phyloP scores from a whole-genome alignment of 148 eudicot species.

The Camellia sinensis region DNA sequence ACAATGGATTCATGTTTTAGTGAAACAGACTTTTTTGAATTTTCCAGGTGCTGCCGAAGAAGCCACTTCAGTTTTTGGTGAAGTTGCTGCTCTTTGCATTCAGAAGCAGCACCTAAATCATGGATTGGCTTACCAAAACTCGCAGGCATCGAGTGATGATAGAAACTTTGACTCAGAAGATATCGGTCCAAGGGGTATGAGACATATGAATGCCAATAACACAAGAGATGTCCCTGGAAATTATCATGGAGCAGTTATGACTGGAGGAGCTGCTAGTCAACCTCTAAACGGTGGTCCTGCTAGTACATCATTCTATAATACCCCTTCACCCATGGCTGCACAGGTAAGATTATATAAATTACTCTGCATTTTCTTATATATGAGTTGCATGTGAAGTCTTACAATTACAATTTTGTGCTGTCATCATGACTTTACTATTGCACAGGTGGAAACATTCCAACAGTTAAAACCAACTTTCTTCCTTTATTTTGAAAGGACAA shows the following conservation, averaged over 20 bases:
- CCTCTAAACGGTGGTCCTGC: conserved; percentile 55
- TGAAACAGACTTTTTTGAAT: background rate
- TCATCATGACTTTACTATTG: background rate
- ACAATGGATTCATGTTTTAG: background rate
- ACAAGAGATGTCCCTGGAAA: conserved; percentile 60
- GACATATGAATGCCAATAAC: conserved; percentile 38
- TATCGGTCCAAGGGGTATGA: conserved; percentile 66
- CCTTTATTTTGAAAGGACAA: background rate
- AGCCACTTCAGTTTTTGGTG: conserved; percentile 72
- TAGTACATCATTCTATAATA: conserved; percentile 64
- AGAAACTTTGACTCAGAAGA: conserved; percentile 46
- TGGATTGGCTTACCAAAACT: conserved; percentile 40
- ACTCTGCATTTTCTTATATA: conserved; percentile 19
- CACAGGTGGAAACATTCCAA: background rate
- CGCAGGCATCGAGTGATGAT: conserved; percentile 50
- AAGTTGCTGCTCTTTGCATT: conserved; percentile 67
- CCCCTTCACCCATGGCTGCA: conserved; percentile 92
- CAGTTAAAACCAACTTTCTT: background rate
- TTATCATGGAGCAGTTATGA: conserved; percentile 47
- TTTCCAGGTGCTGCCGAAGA: conserved; percentile 88
- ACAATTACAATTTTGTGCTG: background rate
- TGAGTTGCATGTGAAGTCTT: background rate
- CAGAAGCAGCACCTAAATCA: conserved; percentile 63
- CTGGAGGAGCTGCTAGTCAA: conserved; percentile 56
- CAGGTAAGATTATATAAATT: conserved; percentile 51